Base-by-base conservation (phyloP, 2,329 filamentous ascomycete genomes). In the Fusarium liriodendri region DNA sequence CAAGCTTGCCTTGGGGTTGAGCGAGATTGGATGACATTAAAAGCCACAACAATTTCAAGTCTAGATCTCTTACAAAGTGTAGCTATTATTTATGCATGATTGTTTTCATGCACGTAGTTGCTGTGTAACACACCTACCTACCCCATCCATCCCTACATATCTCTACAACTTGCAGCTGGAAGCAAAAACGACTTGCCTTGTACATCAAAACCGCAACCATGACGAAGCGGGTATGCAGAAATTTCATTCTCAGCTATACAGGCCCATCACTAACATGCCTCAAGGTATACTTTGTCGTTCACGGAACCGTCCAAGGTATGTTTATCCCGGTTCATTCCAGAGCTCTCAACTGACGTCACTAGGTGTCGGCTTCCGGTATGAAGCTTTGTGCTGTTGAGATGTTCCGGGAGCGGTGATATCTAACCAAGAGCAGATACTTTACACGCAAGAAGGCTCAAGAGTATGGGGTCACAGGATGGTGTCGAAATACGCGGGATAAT, bases 291-390 rank as follows among this genome's bases (percentile, higher is more conserved):
- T 93, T 92, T 79, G 83, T 89, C 18, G 92, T 91, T 67, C 90
- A 93, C 76, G 92, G 92, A 63, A 87, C 87, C 42, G 93, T 95
- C 14, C 92, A 95, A 87, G 92, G 92, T 91, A 83, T 70, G 83
- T 74, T 62, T 9, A 42, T 62, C 22, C 40, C n/a, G 10, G 10
- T 11, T 18, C 10, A 22, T 29, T 22, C 63, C 32, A 7, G 27
- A 60, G 29, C 29, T 54, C 40, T 45, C 11, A 65, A 71, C 77
- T 83, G 77, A 82, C 79, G 75, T 78, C 70, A 75, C 5, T 11
- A 90, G 89, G 89, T 63, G 89, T 91, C 57, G 87, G 86, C 62
- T 91, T 89, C 74, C 86, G 89, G 87, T 87, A 82, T 38, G 57
- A 60, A 57, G 33, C 18, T 55, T 29, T 29, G 42, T 29, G 16